Evolutionary conservation across 345 rosid species (phyloP).

Genomic region (Ailanthus altissimus): DNA sequence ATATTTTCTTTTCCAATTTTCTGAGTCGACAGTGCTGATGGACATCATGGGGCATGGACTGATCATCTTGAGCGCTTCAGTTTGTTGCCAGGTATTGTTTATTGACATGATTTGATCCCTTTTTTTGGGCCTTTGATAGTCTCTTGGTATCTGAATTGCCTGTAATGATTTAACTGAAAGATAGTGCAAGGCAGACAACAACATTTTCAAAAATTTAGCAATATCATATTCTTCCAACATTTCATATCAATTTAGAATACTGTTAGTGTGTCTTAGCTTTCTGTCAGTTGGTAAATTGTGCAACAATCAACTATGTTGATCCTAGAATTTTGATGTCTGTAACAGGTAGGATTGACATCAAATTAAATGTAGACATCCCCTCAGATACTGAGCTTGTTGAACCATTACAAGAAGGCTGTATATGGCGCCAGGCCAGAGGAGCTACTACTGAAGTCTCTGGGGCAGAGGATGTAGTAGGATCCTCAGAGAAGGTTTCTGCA

Average conservation of each 20-base stretch:
- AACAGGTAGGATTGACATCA: conserved; percentile 71
- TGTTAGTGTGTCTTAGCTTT: background rate
- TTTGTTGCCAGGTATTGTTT: conserved; percentile 70
- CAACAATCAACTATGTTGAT: background rate
- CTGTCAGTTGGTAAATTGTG: background rate
- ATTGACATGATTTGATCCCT: background rate
- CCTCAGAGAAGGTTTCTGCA: conserved; percentile 63
- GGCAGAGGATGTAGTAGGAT: conserved; percentile 40
- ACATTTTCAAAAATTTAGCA: background rate
- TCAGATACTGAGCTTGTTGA: conserved; percentile 67
- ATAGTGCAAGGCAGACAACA: background rate
- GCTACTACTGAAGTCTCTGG: conserved; percentile 53
- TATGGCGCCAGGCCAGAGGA: conserved; percentile 90
- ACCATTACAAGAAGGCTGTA: conserved; percentile 71
- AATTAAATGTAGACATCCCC: conserved; percentile 66
- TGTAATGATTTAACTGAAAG: background rate
- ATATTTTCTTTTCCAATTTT: conserved; percentile 7
- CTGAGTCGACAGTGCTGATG: conserved; percentile 52
- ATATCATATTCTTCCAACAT: background rate
- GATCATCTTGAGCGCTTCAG: conserved; percentile 57
- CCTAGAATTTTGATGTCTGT: conserved; percentile 19
- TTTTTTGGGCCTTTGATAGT: background rate
- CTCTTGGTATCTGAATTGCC: background rate
- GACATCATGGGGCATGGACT: conserved; percentile 37
- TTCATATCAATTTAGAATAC: background rate